Conservation (phyloP, 108 stramenopile genomes). For the Nannochloropsis gaditana region DNA sequence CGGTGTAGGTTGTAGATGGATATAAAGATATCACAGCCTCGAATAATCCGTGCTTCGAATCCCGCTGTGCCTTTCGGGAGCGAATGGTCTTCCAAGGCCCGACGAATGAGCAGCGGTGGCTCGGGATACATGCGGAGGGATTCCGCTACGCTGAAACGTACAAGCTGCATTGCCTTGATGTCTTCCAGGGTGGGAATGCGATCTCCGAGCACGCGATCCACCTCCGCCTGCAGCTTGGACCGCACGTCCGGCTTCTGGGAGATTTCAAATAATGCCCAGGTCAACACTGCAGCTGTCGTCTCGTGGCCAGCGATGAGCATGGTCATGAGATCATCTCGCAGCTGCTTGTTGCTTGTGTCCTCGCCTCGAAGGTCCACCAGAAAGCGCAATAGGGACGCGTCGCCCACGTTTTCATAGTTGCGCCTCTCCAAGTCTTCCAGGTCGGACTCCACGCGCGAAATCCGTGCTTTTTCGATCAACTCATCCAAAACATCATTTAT, state of each 20-base stretch:
- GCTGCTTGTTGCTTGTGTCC: slow-evolving; percentile 66
- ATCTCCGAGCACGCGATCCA: slow-evolving; percentile 81
- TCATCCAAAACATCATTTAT: slow-evolving; percentile 81
- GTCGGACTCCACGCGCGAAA: slow-evolving; percentile 67
- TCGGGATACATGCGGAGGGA: slow-evolving; percentile 83
- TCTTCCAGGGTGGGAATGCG: slow-evolving; percentile 70
- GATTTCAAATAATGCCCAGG: slow-evolving; percentile 88
- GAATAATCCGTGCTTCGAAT: slow-evolving; percentile 58
- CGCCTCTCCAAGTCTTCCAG: slow-evolving; percentile 80
- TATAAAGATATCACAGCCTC: slow-evolving; percentile 81
- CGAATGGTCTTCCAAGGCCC: slow-evolving; percentile 73
- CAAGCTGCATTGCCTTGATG: slow-evolving; percentile 66
- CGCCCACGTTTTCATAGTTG: slow-evolving; percentile 63
- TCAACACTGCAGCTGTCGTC: slow-evolving; percentile 90
- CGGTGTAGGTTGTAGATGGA: slow-evolving; percentile 88
- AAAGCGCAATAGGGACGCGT: slow-evolving; percentile 69
- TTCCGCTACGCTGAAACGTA: slow-evolving; percentile 76
- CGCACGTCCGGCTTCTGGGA: slow-evolving; percentile 72
- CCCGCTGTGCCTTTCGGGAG: slow-evolving; percentile 69
- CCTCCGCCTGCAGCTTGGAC: slow-evolving; percentile 66
- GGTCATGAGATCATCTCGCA: slow-evolving; percentile 91
- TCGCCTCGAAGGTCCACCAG: slow-evolving; percentile 87
- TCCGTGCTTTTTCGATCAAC: slow-evolving; percentile 71
- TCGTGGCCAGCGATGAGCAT: slow-evolving; percentile 97
- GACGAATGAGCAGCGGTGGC: slow-evolving; percentile 86